Evolutionary conservation across 1,284 basidiomycete species (phyloP), one percentile per base, ranked within the genome.

Genomic region (Marasmius fiardii): DNA sequence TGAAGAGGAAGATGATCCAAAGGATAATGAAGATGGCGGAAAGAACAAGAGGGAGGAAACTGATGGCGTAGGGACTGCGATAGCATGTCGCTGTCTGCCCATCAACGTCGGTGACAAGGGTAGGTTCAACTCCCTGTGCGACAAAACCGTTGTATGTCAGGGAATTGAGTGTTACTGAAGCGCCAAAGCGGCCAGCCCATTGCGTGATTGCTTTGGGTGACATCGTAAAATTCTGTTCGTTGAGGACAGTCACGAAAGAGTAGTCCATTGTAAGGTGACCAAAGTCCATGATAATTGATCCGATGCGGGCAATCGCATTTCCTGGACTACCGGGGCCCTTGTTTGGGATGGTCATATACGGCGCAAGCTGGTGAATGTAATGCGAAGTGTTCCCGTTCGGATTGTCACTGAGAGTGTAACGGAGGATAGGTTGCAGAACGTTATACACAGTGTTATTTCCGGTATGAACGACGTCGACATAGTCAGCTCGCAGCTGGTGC

Each of bases 391-490:
- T 37, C 14, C 57, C 58, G 7, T 54, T 53, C 1, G 60, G 56
- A 24, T 63, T 60, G 48, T 60, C 55, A 24, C 18, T 49, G 26
- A 63, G 57, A 10, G 60, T 61, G 41, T 51, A 63, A 20, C 61
- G 60, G 18, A 53, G 54, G 55, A 59, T 8, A 58, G 61, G 21
- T 41, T n/a, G 21, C 33, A 58, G 6, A 26, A n/a, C 2, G n/a
- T 47, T 23, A 16, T 47, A 52, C 6, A 37, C 10, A 4, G 54
- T 58, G 24, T 52, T 53, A 10, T 55, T 33, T 3, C 44, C 52
- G 16, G 51, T 43, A 1, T 12, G 34, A 8, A 39, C 12, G 18
- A 57, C 20, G 39, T 63, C 41, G 37, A 55, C 64, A 18, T 57
- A 61, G 34, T 62, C 60, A 8, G 61, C 63, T 12, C 41, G 44